These are phyloP conservation scores for Aphanoascus verrucosus DNA, from an alignment of 2,329 filamentous ascomycete species.

Conservation along the genomic window DNA sequence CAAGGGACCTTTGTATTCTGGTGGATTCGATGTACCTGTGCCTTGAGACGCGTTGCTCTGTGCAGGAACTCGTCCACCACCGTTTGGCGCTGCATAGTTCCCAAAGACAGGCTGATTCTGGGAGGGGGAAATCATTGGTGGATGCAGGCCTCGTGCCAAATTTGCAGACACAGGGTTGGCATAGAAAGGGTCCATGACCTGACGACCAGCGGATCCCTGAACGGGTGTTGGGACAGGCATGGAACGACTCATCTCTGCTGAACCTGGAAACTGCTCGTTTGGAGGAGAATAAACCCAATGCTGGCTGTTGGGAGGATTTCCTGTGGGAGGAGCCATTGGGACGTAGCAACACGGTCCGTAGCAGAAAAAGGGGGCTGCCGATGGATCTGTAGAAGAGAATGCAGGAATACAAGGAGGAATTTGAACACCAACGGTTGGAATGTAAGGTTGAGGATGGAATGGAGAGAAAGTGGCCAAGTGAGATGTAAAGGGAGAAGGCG, in stretches of 20 bases:
- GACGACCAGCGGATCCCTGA: neutral
- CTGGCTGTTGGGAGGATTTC: neutral
- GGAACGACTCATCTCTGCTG: neutral
- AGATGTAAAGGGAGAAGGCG: neutral
- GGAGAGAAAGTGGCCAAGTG: neutral
- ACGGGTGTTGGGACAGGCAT: neutral
- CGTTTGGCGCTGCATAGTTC: neutral
- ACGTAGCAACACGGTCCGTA: neutral
- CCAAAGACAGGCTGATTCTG: neutral
- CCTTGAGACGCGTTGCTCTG: neutral
- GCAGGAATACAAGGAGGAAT: neutral
- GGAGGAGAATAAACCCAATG: conserved; percentile 4
- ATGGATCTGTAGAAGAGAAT: neutral
- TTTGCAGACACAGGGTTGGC: neutral
- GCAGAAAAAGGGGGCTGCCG: neutral
- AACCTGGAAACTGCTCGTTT: neutral
- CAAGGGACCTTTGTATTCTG: conserved; percentile 13
- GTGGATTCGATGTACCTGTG: neutral
- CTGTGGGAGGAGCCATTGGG: neutral
- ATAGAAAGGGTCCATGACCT: neutral
- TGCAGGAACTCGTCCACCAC: neutral
- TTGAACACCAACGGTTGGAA: neutral
- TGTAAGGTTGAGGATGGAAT: neutral
- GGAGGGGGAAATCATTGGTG: neutral
- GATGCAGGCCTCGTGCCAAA: neutral